phyloP scores from a whole-genome alignment of 179 eudicot genomes.

The Heliamphora pulchella region DNA sequence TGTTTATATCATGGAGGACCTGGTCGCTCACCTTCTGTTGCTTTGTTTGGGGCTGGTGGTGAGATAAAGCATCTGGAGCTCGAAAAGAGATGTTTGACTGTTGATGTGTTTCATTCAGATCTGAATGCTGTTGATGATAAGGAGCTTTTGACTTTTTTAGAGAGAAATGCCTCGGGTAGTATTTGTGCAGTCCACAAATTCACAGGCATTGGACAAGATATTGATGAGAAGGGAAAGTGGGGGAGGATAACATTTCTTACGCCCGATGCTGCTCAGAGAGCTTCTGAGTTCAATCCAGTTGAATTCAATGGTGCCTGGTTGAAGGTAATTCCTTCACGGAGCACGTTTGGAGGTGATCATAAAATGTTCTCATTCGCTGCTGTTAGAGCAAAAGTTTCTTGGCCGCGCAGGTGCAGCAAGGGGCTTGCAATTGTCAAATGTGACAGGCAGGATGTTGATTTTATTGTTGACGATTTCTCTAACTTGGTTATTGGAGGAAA shows the following conservation, averaged over 20 bases:
- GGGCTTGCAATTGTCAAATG: conserved; percentile 66
- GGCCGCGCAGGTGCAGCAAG: conserved; percentile 82
- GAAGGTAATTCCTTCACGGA: conserved; percentile 42
- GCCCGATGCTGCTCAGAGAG: conserved; percentile 72
- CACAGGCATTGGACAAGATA: conserved; percentile 31
- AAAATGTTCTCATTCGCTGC: conserved; percentile 49
- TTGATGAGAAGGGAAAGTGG: conserved; percentile 63
- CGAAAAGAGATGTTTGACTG: conserved; percentile 67
- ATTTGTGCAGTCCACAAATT: conserved; percentile 58
- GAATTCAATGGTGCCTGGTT: conserved; percentile 41
- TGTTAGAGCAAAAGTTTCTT: conserved; percentile 61
- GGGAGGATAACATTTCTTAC: conserved; percentile 73
- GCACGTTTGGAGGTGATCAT: conserved; percentile 46
- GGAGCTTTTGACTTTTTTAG: conserved; percentile 54
- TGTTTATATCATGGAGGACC: conserved; percentile 63
- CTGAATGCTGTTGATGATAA: conserved; percentile 48
- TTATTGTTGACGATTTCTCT: conserved; percentile 43
- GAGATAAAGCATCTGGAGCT: conserved; percentile 90
- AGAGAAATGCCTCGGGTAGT: conserved; percentile 31
- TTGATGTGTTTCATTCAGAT: conserved; percentile 55
- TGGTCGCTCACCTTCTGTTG: conserved; percentile 56
- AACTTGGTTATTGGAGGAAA: conserved; percentile 44
- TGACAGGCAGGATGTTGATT: conserved; percentile 36
- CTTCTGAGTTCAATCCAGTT: conserved; percentile 35
- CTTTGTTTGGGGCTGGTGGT: conserved; percentile 85